A percentile compares a stretch with the other conserved stretches of the same genome.
phyloP scores from a whole-genome alignment of 2,329 filamentous ascomycete genomes.

The Pseudogymnoascus sp. region DNA sequence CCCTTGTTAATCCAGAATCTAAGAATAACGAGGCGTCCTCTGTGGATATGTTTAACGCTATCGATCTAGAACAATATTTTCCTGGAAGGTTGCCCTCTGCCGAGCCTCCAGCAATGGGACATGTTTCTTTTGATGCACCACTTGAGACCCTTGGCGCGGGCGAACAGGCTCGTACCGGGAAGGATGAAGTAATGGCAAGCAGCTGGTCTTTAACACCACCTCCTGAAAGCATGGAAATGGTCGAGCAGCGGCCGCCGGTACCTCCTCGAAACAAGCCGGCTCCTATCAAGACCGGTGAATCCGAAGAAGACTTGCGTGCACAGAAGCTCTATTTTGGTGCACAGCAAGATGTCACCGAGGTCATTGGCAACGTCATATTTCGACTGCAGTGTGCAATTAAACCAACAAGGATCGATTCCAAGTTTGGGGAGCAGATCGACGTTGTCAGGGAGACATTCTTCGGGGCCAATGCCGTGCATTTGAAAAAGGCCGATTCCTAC shows the following conservation, averaged over 20 bases:
- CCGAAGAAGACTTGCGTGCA: slow-evolving; percentile 23
- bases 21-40: slow-evolving; percentile 14
- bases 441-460: slow-evolving; percentile 64
- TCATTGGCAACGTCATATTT: slow-evolving; percentile 86
- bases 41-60: neutral
- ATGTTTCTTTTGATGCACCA: neutral
- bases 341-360: slow-evolving; percentile 94
- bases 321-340: slow-evolving; percentile 28
- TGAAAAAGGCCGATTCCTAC: slow-evolving; percentile 40
- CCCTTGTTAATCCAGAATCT: slow-evolving; percentile 29
- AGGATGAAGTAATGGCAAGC: slow-evolving; percentile 30
- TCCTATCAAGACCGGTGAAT: slow-evolving; percentile 23
- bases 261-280: slow-evolving; percentile 28
- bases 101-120: neutral
- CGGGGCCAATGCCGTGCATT: slow-evolving; percentile 52
- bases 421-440: slow-evolving; percentile 70
- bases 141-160: neutral
- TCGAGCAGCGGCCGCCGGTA: slow-evolving; percentile 27
- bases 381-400: slow-evolving; percentile 83
- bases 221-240: slow-evolving; percentile 11
- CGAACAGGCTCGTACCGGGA: neutral
- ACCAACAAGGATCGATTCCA: slow-evolving; percentile 51
- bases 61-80: neutral
- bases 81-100: neutral
- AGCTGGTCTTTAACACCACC: slow-evolving; percentile 22